phyloP scores from a whole-genome alignment of 2,329 filamentous ascomycete species.

The Ceratocystis lukuohia region DNA sequence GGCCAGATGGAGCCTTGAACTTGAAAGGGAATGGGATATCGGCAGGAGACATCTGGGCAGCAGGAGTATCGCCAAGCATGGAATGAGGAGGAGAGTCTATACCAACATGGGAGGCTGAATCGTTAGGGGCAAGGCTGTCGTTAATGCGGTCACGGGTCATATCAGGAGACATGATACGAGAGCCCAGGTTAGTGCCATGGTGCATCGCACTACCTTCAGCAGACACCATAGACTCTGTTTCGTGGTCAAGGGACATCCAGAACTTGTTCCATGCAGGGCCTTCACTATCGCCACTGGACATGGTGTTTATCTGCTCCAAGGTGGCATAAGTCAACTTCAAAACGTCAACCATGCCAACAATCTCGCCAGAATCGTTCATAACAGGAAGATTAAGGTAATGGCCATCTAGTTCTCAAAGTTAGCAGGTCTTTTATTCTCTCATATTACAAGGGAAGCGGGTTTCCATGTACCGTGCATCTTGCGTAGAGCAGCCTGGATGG shows the following conservation, averaged over 20 bases:
- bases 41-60: slow-evolving; percentile 44
- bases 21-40: slow-evolving; percentile 91
- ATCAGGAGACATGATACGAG: slow-evolving; percentile 71
- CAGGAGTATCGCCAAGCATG: slow-evolving; percentile 34
- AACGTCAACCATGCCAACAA: slow-evolving; percentile 98
- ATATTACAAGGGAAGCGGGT: not conserved
- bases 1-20: slow-evolving; percentile 92
- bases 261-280: slow-evolving; percentile 99
- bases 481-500: slow-evolving; percentile 87
- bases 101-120: slow-evolving; percentile 88
- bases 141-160: slow-evolving; percentile 53
- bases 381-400: slow-evolving; percentile 97
- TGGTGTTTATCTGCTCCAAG: slow-evolving; percentile 93
- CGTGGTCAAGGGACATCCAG: slow-evolving; percentile 90
- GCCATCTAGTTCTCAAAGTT: slow-evolving; percentile 51
- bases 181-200: slow-evolving; percentile 48
- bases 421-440: not conserved
- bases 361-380: slow-evolving; percentile 94
- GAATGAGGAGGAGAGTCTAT: slow-evolving; percentile 64
- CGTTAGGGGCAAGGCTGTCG: slow-evolving; percentile 80
- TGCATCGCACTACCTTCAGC: slow-evolving; percentile 59
- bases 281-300: slow-evolving; percentile 76
- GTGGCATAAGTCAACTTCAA: slow-evolving; percentile 97
- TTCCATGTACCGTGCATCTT: slow-evolving; percentile 88
- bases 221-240: slow-evolving; percentile 92